Evolutionary conservation across 768 basidiomycete genomes (phyloP), one percentile per base, ranked within the genome.

Genomic region (Kwoniella dejecticola): DNA sequence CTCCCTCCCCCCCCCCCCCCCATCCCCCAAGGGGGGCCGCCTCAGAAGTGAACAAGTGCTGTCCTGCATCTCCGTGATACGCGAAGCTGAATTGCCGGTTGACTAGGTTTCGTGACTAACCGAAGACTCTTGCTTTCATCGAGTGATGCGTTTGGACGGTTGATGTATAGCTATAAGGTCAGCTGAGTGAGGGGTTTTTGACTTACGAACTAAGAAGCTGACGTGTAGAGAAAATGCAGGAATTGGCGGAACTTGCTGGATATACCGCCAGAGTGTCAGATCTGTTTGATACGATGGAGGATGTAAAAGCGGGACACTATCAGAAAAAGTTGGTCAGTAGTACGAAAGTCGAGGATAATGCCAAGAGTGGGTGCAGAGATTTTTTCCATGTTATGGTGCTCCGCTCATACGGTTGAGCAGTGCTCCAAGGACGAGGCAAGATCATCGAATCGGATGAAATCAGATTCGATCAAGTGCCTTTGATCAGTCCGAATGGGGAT

Each of bases 401-500:
- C n/a, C n/a, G 31, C 57, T 58, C 45, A 58, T 27, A 45, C 33
- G 4, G 4, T 21, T 29, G 12, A 19, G 7, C 67, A 95, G 92
- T 94, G 47, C 82, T 95, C 27, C 83, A 84, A 60, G 86, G 89
- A 4, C 85, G 88, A 31, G 95, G 95, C 1, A 80, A 87, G 71
- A 82, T 95, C 27, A 82, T 91, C 31, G 87, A 89, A 66, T 88
- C 90, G 0, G 89, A 93, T 36, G 75, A 77, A 57, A 96, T 99
- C 71, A 83, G 86, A 33, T 96, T 99, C 67, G 89, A 94, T 68
- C 84, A 88, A 60, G 95, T 99, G 1, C 95, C 95, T 0, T 92
- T 99, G 61, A 87, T 98, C 26, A 94, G 92, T 11, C 95, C 95
- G 1, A 97, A 96, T 66, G 94, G 94, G 5, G 95, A 98, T 70